These are phyloP conservation scores for Centrapalus pauciflorus DNA, from an alignment of 129 eudicot genomes.

Conservation along the genomic window DNA sequence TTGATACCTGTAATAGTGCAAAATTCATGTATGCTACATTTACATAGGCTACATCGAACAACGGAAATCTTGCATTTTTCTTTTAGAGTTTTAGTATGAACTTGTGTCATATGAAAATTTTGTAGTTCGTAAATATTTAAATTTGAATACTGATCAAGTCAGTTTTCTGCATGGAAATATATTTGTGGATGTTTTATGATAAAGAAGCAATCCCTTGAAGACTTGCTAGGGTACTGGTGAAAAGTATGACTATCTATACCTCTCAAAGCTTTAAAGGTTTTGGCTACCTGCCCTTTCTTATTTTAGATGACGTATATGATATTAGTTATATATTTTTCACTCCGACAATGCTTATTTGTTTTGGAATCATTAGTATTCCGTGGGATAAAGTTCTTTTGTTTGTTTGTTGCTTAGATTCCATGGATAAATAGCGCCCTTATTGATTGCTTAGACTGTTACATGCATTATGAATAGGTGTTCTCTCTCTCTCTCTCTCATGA, in stretches of 20 bases:
- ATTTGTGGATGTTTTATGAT: neutral
- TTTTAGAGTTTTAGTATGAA: neutral
- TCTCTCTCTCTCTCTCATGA: too few relatives aligned
- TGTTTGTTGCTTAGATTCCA: neutral
- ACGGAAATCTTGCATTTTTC: too few relatives aligned
- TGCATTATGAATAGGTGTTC: neutral
- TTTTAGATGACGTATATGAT: neutral
- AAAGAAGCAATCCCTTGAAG: neutral
- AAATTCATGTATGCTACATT: too few relatives aligned
- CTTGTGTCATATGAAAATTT: neutral
- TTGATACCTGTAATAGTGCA: neutral
- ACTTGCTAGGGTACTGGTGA: neutral
- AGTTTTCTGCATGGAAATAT: neutral
- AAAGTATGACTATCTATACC: neutral
- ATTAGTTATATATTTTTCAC: neutral
- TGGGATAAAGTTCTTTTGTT: neutral
- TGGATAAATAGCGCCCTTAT: neutral
- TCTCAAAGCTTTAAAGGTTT: neutral
- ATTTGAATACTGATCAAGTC: neutral
- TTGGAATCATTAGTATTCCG: neutral
- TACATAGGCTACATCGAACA: neutral
- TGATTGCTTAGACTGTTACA: neutral
- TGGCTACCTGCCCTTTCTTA: neutral
- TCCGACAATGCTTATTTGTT: neutral
- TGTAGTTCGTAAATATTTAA: neutral